Conservation (phyloP, 2,329 filamentous ascomycete genomes). For the Fusarium pininemorale region DNA sequence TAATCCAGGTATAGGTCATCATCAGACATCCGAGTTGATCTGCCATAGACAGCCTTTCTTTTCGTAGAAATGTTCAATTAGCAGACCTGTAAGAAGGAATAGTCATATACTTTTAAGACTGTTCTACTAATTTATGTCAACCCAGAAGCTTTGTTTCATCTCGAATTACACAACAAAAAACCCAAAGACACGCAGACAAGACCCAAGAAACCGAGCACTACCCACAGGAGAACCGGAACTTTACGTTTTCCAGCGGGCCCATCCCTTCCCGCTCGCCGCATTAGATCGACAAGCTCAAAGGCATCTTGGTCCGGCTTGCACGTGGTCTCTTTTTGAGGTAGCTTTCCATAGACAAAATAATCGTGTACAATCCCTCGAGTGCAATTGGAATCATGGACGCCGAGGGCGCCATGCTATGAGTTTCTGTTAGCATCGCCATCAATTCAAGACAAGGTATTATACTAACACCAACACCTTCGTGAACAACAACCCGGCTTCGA, state of each 20-base stretch:
- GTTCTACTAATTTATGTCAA: neutral
- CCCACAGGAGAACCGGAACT: neutral
- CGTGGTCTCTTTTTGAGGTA: fast-evolving
- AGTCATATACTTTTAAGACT: neutral
- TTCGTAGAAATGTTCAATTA: too few species aligned
- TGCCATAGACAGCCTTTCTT: neutral
- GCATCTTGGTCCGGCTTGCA: fast-evolving
- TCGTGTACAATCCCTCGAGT: fast-evolving
- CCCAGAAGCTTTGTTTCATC: neutral
- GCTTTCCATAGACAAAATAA: neutral
- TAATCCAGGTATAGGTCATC: too few species aligned
- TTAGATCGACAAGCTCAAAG: fast-evolving
- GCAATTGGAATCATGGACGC: fast-evolving
- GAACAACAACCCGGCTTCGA: neutral
- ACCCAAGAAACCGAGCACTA: neutral
- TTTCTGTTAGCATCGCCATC: neutral
- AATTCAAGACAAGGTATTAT: neutral
- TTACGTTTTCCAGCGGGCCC: neutral
- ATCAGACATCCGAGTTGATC: neutral
- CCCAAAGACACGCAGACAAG: neutral
- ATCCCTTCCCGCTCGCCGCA: fast-evolving
- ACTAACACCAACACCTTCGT: neutral
- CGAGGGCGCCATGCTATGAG: neutral
- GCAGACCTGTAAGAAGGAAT: neutral
- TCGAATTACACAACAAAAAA: neutral